These are phyloP conservation scores for Verticillium zaregamsianum DNA, from an alignment of 2,329 filamentous ascomycete genomes.

Conservation along the genomic window DNA sequence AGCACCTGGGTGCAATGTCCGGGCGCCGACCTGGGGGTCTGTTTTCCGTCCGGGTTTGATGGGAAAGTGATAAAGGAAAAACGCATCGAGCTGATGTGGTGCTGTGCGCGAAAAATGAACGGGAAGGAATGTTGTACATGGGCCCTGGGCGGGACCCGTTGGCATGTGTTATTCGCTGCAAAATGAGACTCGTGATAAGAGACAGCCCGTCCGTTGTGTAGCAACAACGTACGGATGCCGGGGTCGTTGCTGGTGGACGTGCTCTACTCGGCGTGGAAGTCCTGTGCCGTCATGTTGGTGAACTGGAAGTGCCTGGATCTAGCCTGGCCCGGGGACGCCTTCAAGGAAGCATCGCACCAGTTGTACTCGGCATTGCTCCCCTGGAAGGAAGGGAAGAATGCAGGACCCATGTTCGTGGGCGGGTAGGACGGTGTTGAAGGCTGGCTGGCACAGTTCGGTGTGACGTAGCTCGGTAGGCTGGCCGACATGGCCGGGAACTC, in stretches of 20 bases:
- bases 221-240: not conserved
- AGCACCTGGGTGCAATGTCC: not conserved
- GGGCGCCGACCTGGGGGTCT: not conserved
- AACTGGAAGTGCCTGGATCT: constrained; percentile 25
- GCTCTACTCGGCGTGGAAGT: constrained; percentile 11
- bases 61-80: not conserved
- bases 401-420: constrained; percentile 34
- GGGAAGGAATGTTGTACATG: constrained; percentile 8
- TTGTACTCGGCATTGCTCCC: constrained; percentile 43
- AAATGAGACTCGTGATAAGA: not conserved
- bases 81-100: constrained; percentile 33
- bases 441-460: constrained; percentile 36
- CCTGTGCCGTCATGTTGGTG: constrained; percentile 28
- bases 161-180: not conserved
- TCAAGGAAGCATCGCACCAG: constrained; percentile 40
- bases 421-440: constrained; percentile 43
- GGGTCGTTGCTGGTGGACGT: not conserved
- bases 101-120: constrained; percentile 5
- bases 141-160: not conserved
- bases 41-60: not conserved
- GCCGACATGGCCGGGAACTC: constrained; percentile 34
- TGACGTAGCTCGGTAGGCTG: constrained; percentile 40
- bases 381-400: constrained; percentile 31
- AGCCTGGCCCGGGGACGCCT: constrained; percentile 25
- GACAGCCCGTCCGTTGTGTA: not conserved